Conservation (phyloP, 2,329 filamentous ascomycete species). For the Pseudocercospora pini-densiflorae region DNA sequence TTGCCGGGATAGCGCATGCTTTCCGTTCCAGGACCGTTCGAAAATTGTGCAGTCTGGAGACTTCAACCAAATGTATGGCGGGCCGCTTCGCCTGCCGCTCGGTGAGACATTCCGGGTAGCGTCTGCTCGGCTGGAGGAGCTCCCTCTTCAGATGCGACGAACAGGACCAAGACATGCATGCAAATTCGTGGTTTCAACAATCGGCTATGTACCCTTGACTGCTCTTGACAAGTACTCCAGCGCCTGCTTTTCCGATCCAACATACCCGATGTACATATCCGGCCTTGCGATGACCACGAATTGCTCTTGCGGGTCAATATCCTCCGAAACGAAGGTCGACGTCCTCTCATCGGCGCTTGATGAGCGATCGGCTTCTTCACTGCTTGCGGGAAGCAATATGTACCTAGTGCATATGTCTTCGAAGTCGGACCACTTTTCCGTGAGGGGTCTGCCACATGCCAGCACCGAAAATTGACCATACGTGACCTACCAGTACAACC, state of each 20-base stretch:
- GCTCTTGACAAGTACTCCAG: background rate
- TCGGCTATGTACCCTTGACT: background rate
- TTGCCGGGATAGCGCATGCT: background rate
- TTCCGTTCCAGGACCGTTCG: no score
- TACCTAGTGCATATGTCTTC: background rate
- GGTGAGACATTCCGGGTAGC: background rate
- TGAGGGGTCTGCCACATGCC: slow-evolving; percentile 1
- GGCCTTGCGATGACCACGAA: slow-evolving; percentile 12
- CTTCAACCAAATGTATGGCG: background rate
- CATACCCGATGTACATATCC: slow-evolving; percentile 21
- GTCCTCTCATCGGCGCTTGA: background rate
- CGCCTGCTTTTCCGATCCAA: slow-evolving; percentile 11
- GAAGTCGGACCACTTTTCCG: background rate
- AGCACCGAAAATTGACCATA: slow-evolving; percentile 16
- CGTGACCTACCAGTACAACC: slow-evolving; percentile 9
- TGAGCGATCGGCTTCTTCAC: background rate
- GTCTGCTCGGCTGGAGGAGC: background rate
- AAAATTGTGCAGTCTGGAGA: background rate
- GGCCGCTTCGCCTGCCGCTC: background rate
- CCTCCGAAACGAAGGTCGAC: background rate
- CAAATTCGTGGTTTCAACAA: background rate
- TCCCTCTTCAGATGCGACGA: background rate
- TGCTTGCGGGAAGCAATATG: slow-evolving; percentile 1
- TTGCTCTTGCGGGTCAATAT: background rate
- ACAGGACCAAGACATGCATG: background rate